Percentiles rank a stretch among this genome's conserved stretches.
Conservation (phyloP, 805 yeast species). For the Schwanniomyces polymorphus region DNA sequence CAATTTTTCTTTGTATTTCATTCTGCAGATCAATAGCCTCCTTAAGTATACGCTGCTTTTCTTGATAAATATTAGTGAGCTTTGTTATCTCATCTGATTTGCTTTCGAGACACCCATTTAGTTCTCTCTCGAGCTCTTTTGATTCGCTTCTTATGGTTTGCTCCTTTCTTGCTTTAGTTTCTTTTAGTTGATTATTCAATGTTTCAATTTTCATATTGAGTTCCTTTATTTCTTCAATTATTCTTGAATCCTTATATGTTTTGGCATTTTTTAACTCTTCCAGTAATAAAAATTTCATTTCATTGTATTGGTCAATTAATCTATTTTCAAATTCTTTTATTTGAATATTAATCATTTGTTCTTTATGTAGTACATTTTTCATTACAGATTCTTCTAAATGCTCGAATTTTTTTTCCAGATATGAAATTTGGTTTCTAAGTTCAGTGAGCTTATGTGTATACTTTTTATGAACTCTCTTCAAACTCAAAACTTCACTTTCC, state of each 20-base stretch:
- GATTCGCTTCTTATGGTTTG: slow-evolving; percentile 12
- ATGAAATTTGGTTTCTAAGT: slow-evolving; percentile 2
- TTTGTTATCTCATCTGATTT: slow-evolving; percentile 23
- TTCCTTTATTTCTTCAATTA: slow-evolving; percentile 13
- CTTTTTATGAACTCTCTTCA: slow-evolving; percentile 13
- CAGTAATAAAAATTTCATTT: slow-evolving; percentile 32
- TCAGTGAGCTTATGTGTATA: slow-evolving; percentile 5
- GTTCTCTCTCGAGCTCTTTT: slow-evolving; percentile 11
- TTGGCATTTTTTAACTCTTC: slow-evolving; percentile 29
- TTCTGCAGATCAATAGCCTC: slow-evolving; percentile 8
- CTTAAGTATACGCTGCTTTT: slow-evolving; percentile 20
- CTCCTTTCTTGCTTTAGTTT: slow-evolving; percentile 8
- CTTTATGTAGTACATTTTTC: slow-evolving; percentile 27
- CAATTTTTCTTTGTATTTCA: slow-evolving; percentile 3
- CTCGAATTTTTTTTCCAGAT: slow-evolving; percentile 18
- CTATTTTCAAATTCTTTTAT: slow-evolving; percentile 28
- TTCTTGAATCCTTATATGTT: slow-evolving; percentile 19
- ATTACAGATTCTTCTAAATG: slow-evolving; percentile 24
- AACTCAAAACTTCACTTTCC: slow-evolving; percentile 17
- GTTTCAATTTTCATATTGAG: slow-evolving; percentile 11
- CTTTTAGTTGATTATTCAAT: slow-evolving; percentile 9
- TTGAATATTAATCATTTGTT: slow-evolving; percentile 25
- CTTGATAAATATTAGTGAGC: slow-evolving; percentile 23
- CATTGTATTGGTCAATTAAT: slow-evolving; percentile 26
- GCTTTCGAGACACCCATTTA: slow-evolving; percentile 14